Base-by-base conservation (phyloP, 75 land plant species). In the Isoetes taiwanensis region DNA sequence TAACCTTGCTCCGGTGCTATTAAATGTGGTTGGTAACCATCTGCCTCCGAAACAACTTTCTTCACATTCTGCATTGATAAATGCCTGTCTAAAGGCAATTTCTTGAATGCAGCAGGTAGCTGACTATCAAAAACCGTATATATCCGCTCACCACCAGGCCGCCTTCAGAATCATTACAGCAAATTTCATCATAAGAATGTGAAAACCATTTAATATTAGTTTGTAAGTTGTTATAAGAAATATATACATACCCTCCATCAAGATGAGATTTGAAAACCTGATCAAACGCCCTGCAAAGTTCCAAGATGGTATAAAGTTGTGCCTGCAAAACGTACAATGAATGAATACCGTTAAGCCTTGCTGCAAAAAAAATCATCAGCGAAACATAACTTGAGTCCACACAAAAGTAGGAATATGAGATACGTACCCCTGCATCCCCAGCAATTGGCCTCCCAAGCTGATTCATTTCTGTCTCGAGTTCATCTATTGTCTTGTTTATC, bases 1-100 rank as follows among this genome's bases (percentile, higher is more conserved):
- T 87, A 87, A 39, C 84, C 94, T 59, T 87, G 84, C 74, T 87
- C 94, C 52, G 94, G 94, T 52, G 95, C 89, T 59, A 88, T 84
- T 35, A 88, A 31, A 56, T 88, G 95, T 12, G 95, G 95, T 58
- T 88, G 95, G 64, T 88, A 88, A 37, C 95, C 95, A 84, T 88
- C 95, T 26, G 89, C 89, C 54, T 88, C 82, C 11, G 84, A 72
- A 0, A 88, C 78, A 0, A 83, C 59, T 46, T 88, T 88, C 48
- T 75, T 66, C 16, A 83, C 79, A 58, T 84, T 88, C 33, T 83
- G 80, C 57, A 79, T 32, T 10, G 95, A 88, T 29, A 83, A 78
- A 61, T 86, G 86, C 4, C 71, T 62, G 59, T 82, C 87, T 61
- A 86, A 78, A 41, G 93, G 93, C 0, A 65, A 54, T 54, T 78